These are phyloP conservation scores for Carnegiea gigantea DNA, from an alignment of 179 eudicot genomes.

Conservation along the genomic window DNA sequence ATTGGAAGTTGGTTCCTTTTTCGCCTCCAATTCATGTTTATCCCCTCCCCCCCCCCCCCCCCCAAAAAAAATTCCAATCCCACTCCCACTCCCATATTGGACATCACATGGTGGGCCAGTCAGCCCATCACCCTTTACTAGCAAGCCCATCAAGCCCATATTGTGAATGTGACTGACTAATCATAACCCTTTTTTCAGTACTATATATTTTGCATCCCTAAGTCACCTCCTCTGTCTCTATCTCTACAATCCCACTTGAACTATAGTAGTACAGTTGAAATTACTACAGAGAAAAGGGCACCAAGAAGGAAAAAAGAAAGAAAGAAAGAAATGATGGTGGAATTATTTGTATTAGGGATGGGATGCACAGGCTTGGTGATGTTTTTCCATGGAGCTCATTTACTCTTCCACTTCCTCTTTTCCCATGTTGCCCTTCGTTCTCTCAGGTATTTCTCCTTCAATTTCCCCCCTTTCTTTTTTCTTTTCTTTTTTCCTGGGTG, in stretches of 20 bases:
- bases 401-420: conserved; percentile 43
- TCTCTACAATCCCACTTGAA: background rate
- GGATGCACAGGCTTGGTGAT: conserved; percentile 56
- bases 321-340: conserved; percentile 32
- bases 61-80: no score
- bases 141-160: no score
- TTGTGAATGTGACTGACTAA: no score
- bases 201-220: no score
- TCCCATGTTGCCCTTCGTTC: conserved; percentile 43
- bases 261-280: background rate
- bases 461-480: background rate
- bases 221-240: no score
- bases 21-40: no score
- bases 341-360: conserved; percentile 39
- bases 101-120: no score
- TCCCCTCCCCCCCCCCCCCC: no score
- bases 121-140: no score
- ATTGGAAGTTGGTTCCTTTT: no score
- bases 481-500: background rate
- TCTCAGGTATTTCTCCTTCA: conserved; percentile 34
- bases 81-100: no score
- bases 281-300: background rate
- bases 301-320: background rate
- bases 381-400: conserved; percentile 49
- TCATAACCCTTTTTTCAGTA: no score